A percentile compares a stretch with the other conserved stretches of the same genome.
Evolutionary conservation across 2,329 filamentous ascomycete species (phyloP).

Genomic region (Aspergillus terreus): DNA sequence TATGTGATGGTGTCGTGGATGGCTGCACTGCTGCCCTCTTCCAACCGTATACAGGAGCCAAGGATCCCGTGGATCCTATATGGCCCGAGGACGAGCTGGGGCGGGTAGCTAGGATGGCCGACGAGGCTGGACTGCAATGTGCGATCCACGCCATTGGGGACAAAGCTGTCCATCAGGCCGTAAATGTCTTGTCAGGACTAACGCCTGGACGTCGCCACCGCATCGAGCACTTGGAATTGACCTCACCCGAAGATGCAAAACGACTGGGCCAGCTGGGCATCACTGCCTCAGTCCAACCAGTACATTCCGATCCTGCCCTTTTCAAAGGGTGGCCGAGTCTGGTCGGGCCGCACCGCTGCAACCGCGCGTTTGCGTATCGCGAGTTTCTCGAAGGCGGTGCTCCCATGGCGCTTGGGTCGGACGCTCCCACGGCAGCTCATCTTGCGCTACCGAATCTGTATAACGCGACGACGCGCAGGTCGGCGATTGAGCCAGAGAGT

Average conservation of each 20-base stretch:
- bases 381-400: conserved; percentile 48
- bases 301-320: conserved; percentile 43
- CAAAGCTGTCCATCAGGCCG: conserved; percentile 42
- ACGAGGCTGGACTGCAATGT: conserved; percentile 44
- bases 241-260: conserved; percentile 45
- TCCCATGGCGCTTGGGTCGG: conserved; percentile 45
- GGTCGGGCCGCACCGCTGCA: conserved; percentile 43
- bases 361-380: conserved; percentile 49
- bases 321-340: conserved; percentile 47
- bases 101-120: conserved; percentile 44
- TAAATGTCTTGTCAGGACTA: conserved; percentile 43
- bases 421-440: conserved; percentile 48
- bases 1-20: conserved; percentile 50
- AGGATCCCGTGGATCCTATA: conserved; percentile 42
- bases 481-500: conserved; percentile 38
- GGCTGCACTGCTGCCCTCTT: conserved; percentile 49
- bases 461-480: conserved; percentile 47
- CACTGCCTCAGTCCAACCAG: conserved; percentile 38
- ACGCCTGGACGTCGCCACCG: conserved; percentile 43
- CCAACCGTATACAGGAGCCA: conserved; percentile 44
- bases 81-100: conserved; percentile 43
- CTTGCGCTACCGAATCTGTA: conserved; percentile 47
- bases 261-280: conserved; percentile 47
- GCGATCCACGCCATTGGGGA: conserved; percentile 54
- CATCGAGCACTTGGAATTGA: conserved; percentile 52